Conservation (phyloP, 2,329 filamentous ascomycete species). For the Pseudocercospora pini-densiflorae region DNA sequence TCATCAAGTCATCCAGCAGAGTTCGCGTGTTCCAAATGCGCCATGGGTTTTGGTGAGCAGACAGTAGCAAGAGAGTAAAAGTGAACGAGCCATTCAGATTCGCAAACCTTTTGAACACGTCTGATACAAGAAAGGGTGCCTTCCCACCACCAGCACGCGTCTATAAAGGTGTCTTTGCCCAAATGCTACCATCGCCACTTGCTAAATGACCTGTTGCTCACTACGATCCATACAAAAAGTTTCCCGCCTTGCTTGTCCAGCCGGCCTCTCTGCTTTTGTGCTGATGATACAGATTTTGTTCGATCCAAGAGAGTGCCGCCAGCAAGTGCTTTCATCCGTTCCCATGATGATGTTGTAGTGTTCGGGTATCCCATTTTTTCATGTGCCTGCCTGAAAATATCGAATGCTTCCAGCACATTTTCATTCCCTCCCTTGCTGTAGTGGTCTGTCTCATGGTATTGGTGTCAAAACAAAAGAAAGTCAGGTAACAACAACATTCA, state of each 20-base stretch:
- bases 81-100: not conserved
- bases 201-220: not conserved
- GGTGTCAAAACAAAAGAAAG: constrained; percentile 19
- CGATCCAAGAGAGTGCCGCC: constrained; percentile 10
- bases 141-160: not conserved
- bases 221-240: not conserved
- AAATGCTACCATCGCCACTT: not conserved
- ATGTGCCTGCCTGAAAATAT: constrained; percentile 16
- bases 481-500: not conserved
- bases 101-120: not conserved
- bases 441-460: constrained; percentile 4
- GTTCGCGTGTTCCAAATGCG: not conserved
- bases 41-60: not conserved
- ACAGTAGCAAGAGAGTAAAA: not conserved
- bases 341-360: not conserved
- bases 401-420: constrained; percentile 26
- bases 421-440: constrained; percentile 24
- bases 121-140: not conserved
- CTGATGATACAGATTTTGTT: constrained; percentile 9
- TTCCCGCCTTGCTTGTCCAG: not conserved
- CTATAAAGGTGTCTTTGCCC: not conserved
- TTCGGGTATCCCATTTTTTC: constrained; percentile 11
- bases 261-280: constrained; percentile 10
- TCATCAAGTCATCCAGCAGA: not conserved
- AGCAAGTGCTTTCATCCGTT: not conserved